phyloP scores from a whole-genome alignment of 73 alveolate species.

The Urostyla sp. region DNA sequence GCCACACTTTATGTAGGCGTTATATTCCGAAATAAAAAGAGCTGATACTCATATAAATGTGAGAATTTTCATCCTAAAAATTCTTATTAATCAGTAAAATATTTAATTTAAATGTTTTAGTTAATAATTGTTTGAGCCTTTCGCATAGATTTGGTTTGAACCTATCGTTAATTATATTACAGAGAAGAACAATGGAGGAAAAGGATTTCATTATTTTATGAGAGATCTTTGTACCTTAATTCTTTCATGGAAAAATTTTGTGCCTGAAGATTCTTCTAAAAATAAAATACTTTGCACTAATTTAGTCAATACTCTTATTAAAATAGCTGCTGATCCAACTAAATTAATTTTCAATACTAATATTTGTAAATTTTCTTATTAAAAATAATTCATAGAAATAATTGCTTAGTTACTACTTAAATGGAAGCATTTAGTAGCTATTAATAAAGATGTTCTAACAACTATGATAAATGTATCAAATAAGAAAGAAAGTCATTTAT shows the following conservation, averaged over 20 bases:
- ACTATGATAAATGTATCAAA: conserved; percentile 84
- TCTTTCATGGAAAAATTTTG: conserved; percentile 77
- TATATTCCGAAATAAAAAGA: conserved; percentile 82
- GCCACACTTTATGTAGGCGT: conserved; percentile 95
- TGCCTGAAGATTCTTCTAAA: conserved; percentile 70
- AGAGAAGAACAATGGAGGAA: conserved; percentile 93
- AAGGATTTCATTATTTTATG: conserved; percentile 97
- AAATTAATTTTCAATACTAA: conserved; percentile 84
- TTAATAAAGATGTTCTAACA: conserved; percentile 74
- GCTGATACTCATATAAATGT: conserved; percentile 74
- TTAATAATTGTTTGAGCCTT: conserved; percentile 86
- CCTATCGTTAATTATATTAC: conserved; percentile 84
- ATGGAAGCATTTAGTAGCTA: conserved; percentile 80
- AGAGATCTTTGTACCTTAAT: conserved; percentile 94
- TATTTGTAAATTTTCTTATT: conserved; percentile 28
- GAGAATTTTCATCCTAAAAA: conserved; percentile 89
- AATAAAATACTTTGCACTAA: conserved; percentile 75
- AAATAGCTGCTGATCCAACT: conserved; percentile 83
- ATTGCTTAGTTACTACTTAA: conserved; percentile 82
- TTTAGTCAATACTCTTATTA: conserved; percentile 74
- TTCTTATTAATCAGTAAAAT: conserved; percentile 76
- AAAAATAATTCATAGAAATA: conserved; percentile 55
- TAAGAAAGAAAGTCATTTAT: conserved; percentile 76
- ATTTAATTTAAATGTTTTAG: conserved; percentile 19
- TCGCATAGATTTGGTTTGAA: conserved; percentile 90